Base-by-base conservation (phyloP, 345 rosid species). In the Bruguiera parviflora region DNA sequence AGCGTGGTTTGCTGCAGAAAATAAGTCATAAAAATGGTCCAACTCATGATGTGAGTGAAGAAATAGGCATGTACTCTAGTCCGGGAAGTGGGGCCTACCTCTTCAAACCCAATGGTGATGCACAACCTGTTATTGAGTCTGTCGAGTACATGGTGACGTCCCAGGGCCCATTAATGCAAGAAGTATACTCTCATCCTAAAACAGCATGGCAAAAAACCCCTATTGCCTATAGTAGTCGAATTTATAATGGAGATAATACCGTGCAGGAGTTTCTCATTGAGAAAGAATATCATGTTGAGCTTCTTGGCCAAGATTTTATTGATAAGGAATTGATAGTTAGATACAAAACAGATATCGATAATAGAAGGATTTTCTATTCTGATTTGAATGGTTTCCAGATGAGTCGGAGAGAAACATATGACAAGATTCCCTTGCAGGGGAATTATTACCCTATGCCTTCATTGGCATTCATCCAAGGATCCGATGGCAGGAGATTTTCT, bases 381-480 rank as follows among this genome's bases (percentile, higher is more conserved):
- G 99, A 95, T 79, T 83, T 95, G 66, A 95, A 95, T 83, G 99
- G 98, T 64, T 95, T 95, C 78, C 99, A 92, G 85, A 87, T 90
- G 99, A 90, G 97, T 75, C 83, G 99, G 74, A 87, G 99, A 77
- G 96, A 95, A 81, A 86, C 92, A 47, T 95, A 92, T 69, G 83
- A 86, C 75, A 95, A 95, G 90, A 95, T 95, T 74, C 99, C 99
- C 0, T 79, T 95, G 79, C 97, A 92, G 82, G 99, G 99, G 68
- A 95, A 92, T 78, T 92, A 90, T 82, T 95, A 95, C 77, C 99
- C 99, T 1, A 95, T 95, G 96, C 98, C 99, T 35, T 82, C 98
- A 37, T 92, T 92, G 2, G 92, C 97, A 29, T 95, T 92, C 82
- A 76, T 95, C 70, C 97, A 89, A 77, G 98, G 98, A 70, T 83